These are phyloP conservation scores for Lasiodiplodia gonubiensis DNA, from an alignment of 2,329 filamentous ascomycete species.

Conservation along the genomic window DNA sequence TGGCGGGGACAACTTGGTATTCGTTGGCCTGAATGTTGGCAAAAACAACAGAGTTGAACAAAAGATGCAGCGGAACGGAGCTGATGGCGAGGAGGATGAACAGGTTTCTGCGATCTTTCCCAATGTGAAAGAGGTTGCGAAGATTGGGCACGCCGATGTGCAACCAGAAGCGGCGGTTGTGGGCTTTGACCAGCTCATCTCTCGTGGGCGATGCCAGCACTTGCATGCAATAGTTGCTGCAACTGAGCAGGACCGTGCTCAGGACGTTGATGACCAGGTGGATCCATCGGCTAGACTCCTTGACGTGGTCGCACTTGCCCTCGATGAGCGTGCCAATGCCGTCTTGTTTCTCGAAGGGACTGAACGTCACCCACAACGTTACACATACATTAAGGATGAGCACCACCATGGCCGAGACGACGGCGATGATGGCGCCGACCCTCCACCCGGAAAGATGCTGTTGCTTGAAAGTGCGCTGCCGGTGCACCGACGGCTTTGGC, in stretches of 20 bases:
- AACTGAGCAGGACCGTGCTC: slow-evolving; percentile 19
- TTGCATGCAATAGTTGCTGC: slow-evolving; percentile 60
- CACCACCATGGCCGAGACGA: background rate
- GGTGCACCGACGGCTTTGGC: background rate
- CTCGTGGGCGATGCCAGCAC: slow-evolving; percentile 57
- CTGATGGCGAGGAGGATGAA: slow-evolving; percentile 37
- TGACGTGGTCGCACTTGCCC: slow-evolving; percentile 8
- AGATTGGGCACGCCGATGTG: slow-evolving; percentile 54
- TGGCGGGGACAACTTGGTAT: slow-evolving; percentile 2
- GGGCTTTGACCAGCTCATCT: slow-evolving; percentile 56
- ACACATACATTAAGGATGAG: background rate
- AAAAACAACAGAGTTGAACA: slow-evolving; percentile 33
- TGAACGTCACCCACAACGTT: background rate
- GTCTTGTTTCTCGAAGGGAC: background rate
- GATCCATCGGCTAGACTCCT: slow-evolving; percentile 32
- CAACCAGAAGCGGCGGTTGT: slow-evolving; percentile 49
- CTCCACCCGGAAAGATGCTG: slow-evolving; percentile 9
- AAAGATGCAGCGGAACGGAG: slow-evolving; percentile 46
- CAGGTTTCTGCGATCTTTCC: slow-evolving; percentile 32
- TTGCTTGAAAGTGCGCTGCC: slow-evolving; percentile 1
- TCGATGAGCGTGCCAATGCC: slow-evolving; percentile 14
- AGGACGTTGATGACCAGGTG: slow-evolving; percentile 26
- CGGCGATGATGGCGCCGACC: background rate
- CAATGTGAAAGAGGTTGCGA: slow-evolving; percentile 44
- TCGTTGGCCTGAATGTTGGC: slow-evolving; percentile 19